Evolutionary conservation across 2,329 filamentous ascomycete genomes (phyloP), one percentile per base, ranked within the genome.

Genomic region (Exophiala aquamarina): DNA sequence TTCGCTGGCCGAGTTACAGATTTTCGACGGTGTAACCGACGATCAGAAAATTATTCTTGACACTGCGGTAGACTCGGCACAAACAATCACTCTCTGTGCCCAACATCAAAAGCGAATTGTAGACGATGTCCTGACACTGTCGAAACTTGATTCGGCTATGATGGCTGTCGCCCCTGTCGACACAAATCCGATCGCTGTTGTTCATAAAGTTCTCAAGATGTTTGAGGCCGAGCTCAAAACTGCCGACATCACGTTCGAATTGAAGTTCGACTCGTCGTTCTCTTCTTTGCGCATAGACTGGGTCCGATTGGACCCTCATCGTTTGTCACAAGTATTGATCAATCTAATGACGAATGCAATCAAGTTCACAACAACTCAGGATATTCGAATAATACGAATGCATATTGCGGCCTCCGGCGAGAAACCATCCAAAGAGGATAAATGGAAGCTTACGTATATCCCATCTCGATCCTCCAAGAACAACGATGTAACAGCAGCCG

Each of bases 281-380:
- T 70, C 69, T 3, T 67, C 75, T 1, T 69, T 83, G 1, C 68
- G 68, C 0, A 70, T 87, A 26, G 79, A 85, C 28, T 89, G 82
- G 73, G 79, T 90, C 10, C 71, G 73, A 41, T 68, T 89, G 20
- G 88, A 92, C 62, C 84, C 87, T 0, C 86, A 83, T 13, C 77
- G 87, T 18, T 81, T 92, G 40, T 77, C 87, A 41, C 87, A 92
- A 64, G 84, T 91, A 1, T 72, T 91, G 3, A 89, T 92, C 63
- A 92, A 92, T 58, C 74, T 92, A 1, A 78, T 87, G 7, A 88
- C 86, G 6, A 92, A 92, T 59, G 86, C 87, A 0, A 83, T 92
- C 64, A 92, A 92, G 59, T 92, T 91, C 61, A 92, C 88, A 14
- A 73, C 74, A 13, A 78, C 72, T 10, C 77, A 82, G 6, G 58